Evolutionary conservation across 2,329 filamentous ascomycete genomes (phyloP), one percentile per base, ranked within the genome.

Genomic region (Ascochyta rabiei): DNA sequence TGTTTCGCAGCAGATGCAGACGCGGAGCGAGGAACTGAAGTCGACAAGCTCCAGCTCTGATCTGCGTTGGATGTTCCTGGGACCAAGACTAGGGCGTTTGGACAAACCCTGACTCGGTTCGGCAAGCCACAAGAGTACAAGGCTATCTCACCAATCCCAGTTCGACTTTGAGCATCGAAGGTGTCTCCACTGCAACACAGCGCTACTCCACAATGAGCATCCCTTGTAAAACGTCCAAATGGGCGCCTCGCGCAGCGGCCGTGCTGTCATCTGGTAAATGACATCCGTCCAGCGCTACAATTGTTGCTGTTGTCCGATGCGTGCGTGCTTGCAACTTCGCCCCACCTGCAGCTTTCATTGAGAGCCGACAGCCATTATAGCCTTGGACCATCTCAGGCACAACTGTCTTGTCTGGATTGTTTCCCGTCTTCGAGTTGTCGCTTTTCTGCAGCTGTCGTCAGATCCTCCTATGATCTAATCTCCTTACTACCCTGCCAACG

Each of bases 21-120:
- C 55, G 61, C 58, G 64, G 53, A 55, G 46, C 46, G 30, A 49
- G 30, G 56, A 59, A 52, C 53, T 55, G 35, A 53, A 53, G 49
- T 43, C 41, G 59, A 64, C 59, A 61, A 16, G 30, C 44, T 53
- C 24, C 55, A 52, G 57, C 31, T 42, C 30, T 50, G 61, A 64
- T 65, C 60, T 52, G 56, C 64, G 44, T 53, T 48, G 56, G 42
- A 47, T 61, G 63, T 66, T 57, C 64, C 64, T 66, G 63, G 46
- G 30, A 43, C n/a, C 39, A 39, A 24, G 44, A 49, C 59, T 39
- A 56, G 43, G 26, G 31, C 24, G 35, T 19, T 28, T 28, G 24
- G 19, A 18, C 33, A 53, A 54, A 56, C 60, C 64, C 64, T 70
- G 66, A 66, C 66, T 70, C 67, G 68, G 58, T 67, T 62, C 52